Percentiles rank a stretch among this genome's conserved stretches.
phyloP scores from a whole-genome alignment of 2,329 filamentous ascomycete species.

The Phyllosticta ampelicida region DNA sequence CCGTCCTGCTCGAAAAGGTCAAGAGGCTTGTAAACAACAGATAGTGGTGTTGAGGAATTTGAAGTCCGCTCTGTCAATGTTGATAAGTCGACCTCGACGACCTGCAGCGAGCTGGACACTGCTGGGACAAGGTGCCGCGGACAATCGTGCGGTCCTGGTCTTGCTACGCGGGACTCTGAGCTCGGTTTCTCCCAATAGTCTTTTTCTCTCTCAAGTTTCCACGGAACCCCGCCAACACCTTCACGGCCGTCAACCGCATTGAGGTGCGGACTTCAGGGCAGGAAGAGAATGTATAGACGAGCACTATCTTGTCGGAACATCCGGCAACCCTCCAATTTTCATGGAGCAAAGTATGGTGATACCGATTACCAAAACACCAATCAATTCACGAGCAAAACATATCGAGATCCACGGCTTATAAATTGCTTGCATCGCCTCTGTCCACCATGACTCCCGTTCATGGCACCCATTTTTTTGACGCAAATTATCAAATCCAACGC shows the following conservation, averaged over 20 bases:
- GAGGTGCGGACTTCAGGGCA: background rate
- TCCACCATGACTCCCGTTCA: too few species aligned
- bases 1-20: slow-evolving; percentile 65
- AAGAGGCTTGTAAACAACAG: slow-evolving; percentile 53
- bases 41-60: background rate
- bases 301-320: background rate
- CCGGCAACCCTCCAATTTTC: background rate
- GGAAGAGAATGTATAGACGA: background rate
- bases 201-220: background rate
- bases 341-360: background rate
- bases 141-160: background rate
- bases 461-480: too few species aligned
- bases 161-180: background rate
- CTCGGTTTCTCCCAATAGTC: background rate
- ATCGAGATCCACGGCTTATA: too few species aligned
- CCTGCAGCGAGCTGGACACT: background rate
- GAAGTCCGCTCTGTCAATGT: too few species aligned
- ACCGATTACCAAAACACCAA: too few species aligned
- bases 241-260: background rate
- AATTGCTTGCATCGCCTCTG: too few species aligned
- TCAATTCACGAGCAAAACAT: too few species aligned
- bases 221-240: background rate
- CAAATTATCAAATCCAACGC: too few species aligned
- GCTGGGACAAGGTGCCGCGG: background rate
- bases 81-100: background rate